Evolutionary conservation across 331 rosid species (phyloP).

Genomic region (Malus hybrid): DNA sequence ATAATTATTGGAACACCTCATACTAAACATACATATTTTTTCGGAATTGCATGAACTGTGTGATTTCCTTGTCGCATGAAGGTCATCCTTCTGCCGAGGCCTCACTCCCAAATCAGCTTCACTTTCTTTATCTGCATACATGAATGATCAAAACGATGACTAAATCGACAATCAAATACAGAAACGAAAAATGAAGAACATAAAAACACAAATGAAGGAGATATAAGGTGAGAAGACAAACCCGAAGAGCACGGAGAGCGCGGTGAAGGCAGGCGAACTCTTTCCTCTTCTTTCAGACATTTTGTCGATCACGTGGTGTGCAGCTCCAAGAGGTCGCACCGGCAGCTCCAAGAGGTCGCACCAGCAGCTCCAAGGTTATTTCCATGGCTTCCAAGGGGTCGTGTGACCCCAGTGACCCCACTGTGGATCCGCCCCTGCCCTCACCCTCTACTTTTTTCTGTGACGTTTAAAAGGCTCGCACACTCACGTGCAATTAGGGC

Average conservation of each 20-base stretch:
- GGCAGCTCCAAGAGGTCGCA: too few species aligned
- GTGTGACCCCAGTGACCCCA: too few species aligned
- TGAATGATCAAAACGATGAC: slow-evolving; percentile 9
- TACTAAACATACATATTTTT: slow-evolving; percentile 38
- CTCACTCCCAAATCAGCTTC: slow-evolving; percentile 30
- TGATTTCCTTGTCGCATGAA: slow-evolving; percentile 12
- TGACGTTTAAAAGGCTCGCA: too few species aligned
- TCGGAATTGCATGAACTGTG: slow-evolving; percentile 32
- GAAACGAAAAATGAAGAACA: neutral
- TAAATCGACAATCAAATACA: neutral
- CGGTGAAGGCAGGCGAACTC: slow-evolving; percentile 15
- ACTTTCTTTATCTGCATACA: slow-evolving; percentile 22
- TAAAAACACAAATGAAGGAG: neutral
- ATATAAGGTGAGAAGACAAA: slow-evolving; percentile 1
- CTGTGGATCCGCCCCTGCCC: too few species aligned
- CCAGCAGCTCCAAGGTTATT: too few species aligned
- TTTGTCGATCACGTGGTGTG: too few species aligned
- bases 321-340: too few species aligned
- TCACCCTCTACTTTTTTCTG: too few species aligned
- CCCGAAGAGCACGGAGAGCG: slow-evolving; percentile 31
- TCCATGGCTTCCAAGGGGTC: too few species aligned
- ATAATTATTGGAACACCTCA: too few species aligned
- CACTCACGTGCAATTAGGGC: slow-evolving; percentile 20
- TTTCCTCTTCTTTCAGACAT: too few species aligned
- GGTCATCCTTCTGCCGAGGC: slow-evolving; percentile 17